Conservation (phyloP, 1,139 yeast species). For the Candida sanyaensis region DNA sequence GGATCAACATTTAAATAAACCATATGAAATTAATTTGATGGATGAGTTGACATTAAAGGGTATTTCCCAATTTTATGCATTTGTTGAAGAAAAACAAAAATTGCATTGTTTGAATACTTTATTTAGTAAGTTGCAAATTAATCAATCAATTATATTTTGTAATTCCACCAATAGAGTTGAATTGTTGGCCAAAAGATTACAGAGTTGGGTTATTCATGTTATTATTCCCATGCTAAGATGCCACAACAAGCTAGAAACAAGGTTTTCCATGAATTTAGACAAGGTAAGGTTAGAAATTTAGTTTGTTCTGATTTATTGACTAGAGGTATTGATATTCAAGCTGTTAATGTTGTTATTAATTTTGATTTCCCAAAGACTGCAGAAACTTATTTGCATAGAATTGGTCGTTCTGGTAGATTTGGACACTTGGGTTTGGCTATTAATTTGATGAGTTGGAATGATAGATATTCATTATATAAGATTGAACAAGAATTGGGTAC, state of each 20-base stretch:
- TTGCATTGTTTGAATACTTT: conserved; percentile 93
- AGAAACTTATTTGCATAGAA: conserved; percentile 96
- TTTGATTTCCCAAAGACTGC: conserved; percentile 99
- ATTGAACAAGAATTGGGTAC: conserved; percentile 98
- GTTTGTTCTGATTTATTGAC: conserved; percentile 96
- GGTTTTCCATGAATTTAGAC: conserved; percentile 98
- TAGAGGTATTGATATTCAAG: conserved; percentile 99
- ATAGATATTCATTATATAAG: conserved; percentile 88
- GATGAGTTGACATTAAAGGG: conserved; percentile 96
- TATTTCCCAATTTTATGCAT: conserved; percentile 95
- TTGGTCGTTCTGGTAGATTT: conserved; percentile 98
- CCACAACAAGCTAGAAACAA: conserved; percentile 96
- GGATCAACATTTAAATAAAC: conserved; percentile 88
- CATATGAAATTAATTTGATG: conserved; percentile 95
- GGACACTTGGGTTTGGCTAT: conserved; percentile 98
- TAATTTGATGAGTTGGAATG: conserved; percentile 95
- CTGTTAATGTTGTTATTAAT: conserved; percentile 96
- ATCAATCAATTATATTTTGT: conserved; percentile 95
- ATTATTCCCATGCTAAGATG: conserved; percentile 97
- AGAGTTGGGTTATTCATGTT: conserved; percentile 95
- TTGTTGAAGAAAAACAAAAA: conserved; percentile 95
- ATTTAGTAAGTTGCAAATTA: conserved; percentile 90
- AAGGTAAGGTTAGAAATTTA: conserved; percentile 94
- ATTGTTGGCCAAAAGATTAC: conserved; percentile 93
- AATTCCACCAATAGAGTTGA: conserved; percentile 97